These are phyloP conservation scores for Epichloe typhina DNA, from an alignment of 2,329 filamentous ascomycete species.

Conservation along the genomic window DNA sequence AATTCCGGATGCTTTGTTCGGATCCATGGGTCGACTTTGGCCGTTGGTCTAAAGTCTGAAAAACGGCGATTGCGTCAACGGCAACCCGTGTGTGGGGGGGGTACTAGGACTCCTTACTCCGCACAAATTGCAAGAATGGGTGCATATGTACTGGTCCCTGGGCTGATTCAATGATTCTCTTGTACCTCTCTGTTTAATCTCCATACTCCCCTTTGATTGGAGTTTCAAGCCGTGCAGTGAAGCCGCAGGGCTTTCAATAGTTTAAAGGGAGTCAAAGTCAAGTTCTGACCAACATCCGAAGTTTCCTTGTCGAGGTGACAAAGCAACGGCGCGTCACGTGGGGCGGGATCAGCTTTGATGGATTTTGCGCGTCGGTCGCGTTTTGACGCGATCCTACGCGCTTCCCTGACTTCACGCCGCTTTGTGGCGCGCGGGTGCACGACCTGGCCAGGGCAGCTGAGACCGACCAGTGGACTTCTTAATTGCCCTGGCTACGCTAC, in stretches of 20 bases:
- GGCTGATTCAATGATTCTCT: no score
- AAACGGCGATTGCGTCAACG: no score
- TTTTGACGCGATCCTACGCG: conserved; percentile 13
- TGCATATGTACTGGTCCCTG: no score
- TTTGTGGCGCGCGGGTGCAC: conserved; percentile 6
- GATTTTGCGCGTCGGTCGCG: conserved; percentile 19
- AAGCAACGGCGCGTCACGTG: conserved; percentile 6
- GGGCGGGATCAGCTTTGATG: conserved; percentile 14
- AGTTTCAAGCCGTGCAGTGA: neutral
- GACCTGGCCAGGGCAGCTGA: neutral
- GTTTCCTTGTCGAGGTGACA: neutral
- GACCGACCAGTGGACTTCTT: neutral
- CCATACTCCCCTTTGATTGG: no score
- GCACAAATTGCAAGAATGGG: no score
- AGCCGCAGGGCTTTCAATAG: neutral
- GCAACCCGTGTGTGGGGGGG: no score
- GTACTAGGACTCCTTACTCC: neutral
- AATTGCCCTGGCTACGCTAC: conserved; percentile 7
- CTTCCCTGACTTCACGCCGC: conserved; percentile 6
- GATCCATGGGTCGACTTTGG: no score
- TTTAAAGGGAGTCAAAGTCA: no score
- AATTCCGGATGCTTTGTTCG: no score
- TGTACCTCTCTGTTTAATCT: no score
- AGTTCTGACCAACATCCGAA: neutral
- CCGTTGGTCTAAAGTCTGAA: no score